Conservation (phyloP, 1,284 basidiomycete genomes). For the Malassezia restricta region DNA sequence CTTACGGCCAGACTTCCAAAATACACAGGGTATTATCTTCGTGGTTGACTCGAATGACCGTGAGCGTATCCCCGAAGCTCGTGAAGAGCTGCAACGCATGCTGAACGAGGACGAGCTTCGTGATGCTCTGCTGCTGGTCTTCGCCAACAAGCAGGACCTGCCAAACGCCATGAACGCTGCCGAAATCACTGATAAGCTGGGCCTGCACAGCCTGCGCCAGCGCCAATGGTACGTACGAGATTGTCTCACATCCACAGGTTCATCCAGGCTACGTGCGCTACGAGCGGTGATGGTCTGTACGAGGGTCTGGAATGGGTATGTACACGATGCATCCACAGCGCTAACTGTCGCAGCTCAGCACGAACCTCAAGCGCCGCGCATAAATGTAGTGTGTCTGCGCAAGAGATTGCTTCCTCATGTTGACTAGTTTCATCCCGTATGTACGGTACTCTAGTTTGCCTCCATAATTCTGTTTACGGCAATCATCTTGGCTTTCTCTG, state of each 20-base stretch:
- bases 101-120: conserved; percentile 98
- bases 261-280: conserved; percentile 98
- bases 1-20: conserved; percentile 72
- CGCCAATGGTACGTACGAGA: conserved; percentile 49
- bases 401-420: background rate
- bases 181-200: conserved; percentile 99
- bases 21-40: conserved; percentile 99
- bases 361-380: conserved; percentile 72
- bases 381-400: conserved; percentile 40
- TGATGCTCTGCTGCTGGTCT: conserved; percentile 93
- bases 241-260: conserved; percentile 54
- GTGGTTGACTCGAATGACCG: conserved; percentile 99
- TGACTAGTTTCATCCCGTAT: background rate
- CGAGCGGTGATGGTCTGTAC: conserved; percentile 95
- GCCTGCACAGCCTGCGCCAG: conserved; percentile 89
- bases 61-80: conserved; percentile 96
- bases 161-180: conserved; percentile 98
- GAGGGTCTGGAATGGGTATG: conserved; percentile 58
- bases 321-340: conserved; percentile 10
- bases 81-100: conserved; percentile 99
- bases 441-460: background rate
- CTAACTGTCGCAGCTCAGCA: conserved; percentile 52
- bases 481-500: too few relatives aligned
- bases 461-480: background rate
- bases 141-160: conserved; percentile 99